Conservation (phyloP, 2,329 filamentous ascomycete genomes). For the Diplocarpon mali region DNA sequence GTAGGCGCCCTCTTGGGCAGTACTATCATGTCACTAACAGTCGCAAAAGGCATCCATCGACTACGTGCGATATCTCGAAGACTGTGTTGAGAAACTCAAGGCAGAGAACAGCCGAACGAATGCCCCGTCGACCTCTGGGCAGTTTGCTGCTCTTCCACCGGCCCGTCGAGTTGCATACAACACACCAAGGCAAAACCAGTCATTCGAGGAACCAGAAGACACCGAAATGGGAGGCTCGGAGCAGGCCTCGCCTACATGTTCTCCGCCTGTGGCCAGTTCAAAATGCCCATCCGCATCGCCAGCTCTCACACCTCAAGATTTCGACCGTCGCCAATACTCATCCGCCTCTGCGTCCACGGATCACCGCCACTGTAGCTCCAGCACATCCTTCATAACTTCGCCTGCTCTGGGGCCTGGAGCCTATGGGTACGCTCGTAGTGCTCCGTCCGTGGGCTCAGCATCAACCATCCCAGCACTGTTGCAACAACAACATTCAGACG, state of each 20-base stretch:
- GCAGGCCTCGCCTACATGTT: slow-evolving; percentile 37
- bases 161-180: slow-evolving; percentile 14
- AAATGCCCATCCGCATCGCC: slow-evolving; percentile 43
- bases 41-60: slow-evolving; percentile 77
- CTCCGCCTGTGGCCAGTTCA: slow-evolving; percentile 21
- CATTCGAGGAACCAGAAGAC: slow-evolving; percentile 35
- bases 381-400: slow-evolving; percentile 39
- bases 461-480: slow-evolving; percentile 47
- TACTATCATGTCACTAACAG: neutral
- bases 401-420: slow-evolving; percentile 45
- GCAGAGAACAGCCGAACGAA: slow-evolving; percentile 30
- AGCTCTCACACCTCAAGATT: slow-evolving; percentile 36
- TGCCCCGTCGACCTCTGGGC: slow-evolving; percentile 12
- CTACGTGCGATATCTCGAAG: slow-evolving; percentile 87
- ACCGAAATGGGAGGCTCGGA: slow-evolving; percentile 52
- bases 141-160: slow-evolving; percentile 17
- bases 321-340: slow-evolving; percentile 37
- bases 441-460: slow-evolving; percentile 33
- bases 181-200: slow-evolving; percentile 32
- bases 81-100: slow-evolving; percentile 75
- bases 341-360: slow-evolving; percentile 40
- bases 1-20: slow-evolving; percentile 37
- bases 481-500: slow-evolving; percentile 45
- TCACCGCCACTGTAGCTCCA: slow-evolving; percentile 40
- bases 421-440: slow-evolving; percentile 34